These are phyloP conservation scores for Poa annua DNA, from an alignment of 176 grass and related monocot species.

Conservation along the genomic window DNA sequence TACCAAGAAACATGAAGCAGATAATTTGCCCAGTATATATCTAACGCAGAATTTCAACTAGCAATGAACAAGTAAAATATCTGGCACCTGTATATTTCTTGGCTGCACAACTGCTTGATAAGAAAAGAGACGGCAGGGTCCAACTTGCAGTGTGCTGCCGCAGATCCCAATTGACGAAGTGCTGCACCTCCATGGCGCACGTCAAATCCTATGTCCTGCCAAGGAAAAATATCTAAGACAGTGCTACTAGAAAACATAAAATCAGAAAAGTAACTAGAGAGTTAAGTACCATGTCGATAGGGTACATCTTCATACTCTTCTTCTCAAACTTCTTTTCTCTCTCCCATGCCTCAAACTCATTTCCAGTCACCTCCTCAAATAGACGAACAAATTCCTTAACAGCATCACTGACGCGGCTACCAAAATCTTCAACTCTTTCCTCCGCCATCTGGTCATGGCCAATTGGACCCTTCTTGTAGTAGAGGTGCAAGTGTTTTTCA, in stretches of 20 bases:
- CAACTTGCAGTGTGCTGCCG: conserved; percentile 74
- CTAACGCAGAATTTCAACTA: neutral
- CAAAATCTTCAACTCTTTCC: conserved; percentile 83
- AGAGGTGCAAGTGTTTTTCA: conserved; percentile 72
- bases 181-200: conserved; percentile 61
- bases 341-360: conserved; percentile 89
- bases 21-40: neutral
- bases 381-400: conserved; percentile 65
- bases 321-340: conserved; percentile 81
- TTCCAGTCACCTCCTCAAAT: conserved; percentile 78
- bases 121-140: conserved; percentile 61
- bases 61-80: neutral
- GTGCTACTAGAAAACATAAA: neutral
- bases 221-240: neutral
- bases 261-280: neutral
- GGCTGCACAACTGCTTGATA: conserved; percentile 77
- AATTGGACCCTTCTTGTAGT: conserved; percentile 69
- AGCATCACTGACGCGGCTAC: conserved; percentile 56
- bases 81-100: conserved; percentile 80
- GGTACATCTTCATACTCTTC: conserved; percentile 70
- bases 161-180: conserved; percentile 54
- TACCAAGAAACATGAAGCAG: neutral
- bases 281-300: conserved; percentile 75
- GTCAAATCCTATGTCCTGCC: conserved; percentile 69
- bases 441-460: conserved; percentile 74